Base-by-base conservation (phyloP, 352 stramenopile genomes). In the Phytophthora agathidicida region DNA sequence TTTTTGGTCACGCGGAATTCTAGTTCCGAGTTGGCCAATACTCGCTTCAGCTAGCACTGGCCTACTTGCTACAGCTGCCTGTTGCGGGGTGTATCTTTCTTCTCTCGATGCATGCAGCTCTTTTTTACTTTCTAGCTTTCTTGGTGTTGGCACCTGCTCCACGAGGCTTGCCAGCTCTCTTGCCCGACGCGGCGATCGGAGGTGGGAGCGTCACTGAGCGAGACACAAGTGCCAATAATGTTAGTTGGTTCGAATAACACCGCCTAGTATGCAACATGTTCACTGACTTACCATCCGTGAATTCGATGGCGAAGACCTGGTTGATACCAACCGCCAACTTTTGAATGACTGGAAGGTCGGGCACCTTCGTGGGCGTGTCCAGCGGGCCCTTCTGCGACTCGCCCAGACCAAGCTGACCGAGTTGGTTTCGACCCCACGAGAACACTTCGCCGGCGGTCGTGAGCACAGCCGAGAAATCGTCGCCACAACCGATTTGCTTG, bases 221-320 rank as follows among this genome's bases (percentile, higher is more conserved):
- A 14, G 9, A 48, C 2, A 61, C 49, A 16, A 20, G 23, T 27
- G 28, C 13, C 11, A 26, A 53, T 36, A 27, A 41, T 14, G 39
- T 46, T 32, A 43, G 14, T 60, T 39, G 23, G 13, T 3, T 28
- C 3, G 22, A 47, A 5, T 31, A 0, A 37, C 10, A 26, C 8
- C 27, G 39, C n/a, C 10, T 6, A 42, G 7, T 17, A 28, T 31
- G 24, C 7, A 35, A 13, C 27, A 54, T 10, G 23, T 5, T 20
- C 24, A 45, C n/a, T n/a, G 9, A 68, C 77, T 50, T 71, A 92
- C 80, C 71, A 36, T 91, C 53, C 3, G 84, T 91, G 43, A 84
- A 91, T 65, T 93, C 84, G 50, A 93, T 60, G 7, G 74, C 81
- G 45, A 93, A 91, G 24, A 90, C 71, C 49, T 91, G 77, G 64